Evolutionary conservation across 2,329 filamentous ascomycete species (phyloP).

Genomic region (Lojkania enalia): DNA sequence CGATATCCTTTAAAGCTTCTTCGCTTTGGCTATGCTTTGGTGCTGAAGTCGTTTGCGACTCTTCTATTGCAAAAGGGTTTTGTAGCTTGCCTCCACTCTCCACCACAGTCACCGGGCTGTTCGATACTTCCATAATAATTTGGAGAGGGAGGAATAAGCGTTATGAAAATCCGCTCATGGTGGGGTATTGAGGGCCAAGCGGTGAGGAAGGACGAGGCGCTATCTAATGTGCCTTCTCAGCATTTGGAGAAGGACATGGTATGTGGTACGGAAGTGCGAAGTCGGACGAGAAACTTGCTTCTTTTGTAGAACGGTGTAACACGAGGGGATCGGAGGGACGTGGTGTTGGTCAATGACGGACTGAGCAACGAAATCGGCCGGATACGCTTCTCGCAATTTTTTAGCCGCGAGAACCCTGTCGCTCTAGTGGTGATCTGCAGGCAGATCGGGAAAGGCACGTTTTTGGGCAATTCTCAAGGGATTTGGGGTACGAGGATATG

Average conservation of each 20-base stretch:
- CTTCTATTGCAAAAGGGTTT: slow-evolving; percentile 23
- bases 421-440: slow-evolving; percentile 15
- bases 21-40: slow-evolving; percentile 49
- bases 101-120: slow-evolving; percentile 36
- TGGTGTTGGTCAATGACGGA: not conserved
- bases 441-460: slow-evolving; percentile 21
- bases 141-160: slow-evolving; percentile 6
- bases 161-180: slow-evolving; percentile 28
- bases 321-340: no score
- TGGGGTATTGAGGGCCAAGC: slow-evolving; percentile 29
- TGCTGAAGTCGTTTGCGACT: slow-evolving; percentile 17
- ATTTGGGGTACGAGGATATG: no score
- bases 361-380: slow-evolving; percentile 28
- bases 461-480: no score
- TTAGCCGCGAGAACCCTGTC: slow-evolving; percentile 33
- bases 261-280: slow-evolving; percentile 13
- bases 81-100: slow-evolving; percentile 31
- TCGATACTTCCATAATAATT: slow-evolving; percentile 34
- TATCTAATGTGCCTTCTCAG: slow-evolving; percentile 1
- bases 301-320: not conserved
- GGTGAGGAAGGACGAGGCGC: slow-evolving; percentile 32
- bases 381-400: slow-evolving; percentile 23
- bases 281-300: slow-evolving; percentile 24
- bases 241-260: slow-evolving; percentile 3
- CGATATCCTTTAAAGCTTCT: slow-evolving; percentile 81